Evolutionary conservation across 208 protist species (phyloP).

Genomic region (Angomonas ambiguus): DNA sequence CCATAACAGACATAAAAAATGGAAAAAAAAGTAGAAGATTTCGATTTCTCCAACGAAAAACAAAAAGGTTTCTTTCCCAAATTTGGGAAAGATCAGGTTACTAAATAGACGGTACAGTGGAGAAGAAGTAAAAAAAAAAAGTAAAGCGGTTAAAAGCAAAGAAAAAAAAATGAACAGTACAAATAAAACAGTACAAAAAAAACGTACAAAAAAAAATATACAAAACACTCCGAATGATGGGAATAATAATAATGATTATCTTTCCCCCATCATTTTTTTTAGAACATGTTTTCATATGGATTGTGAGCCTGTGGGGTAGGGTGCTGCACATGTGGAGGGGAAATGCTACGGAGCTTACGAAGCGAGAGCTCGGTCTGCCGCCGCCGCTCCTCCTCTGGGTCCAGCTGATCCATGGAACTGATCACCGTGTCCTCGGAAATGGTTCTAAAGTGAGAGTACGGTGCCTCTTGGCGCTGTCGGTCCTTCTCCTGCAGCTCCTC

Average conservation of each 20-base stretch:
- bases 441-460: neutral
- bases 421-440: neutral
- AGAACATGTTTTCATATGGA: neutral
- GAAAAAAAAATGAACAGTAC: conserved; percentile 10
- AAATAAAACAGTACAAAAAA: conserved; percentile 7
- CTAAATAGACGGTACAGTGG: conserved; percentile 6
- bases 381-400: conserved; percentile 1
- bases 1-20: no score
- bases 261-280: no score
- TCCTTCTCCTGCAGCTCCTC: neutral
- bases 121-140: conserved; percentile 6
- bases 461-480: neutral
- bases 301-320: neutral
- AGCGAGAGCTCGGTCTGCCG: neutral
- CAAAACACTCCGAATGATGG: neutral
- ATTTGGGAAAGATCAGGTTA: neutral
- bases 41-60: no score
- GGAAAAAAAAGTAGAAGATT: no score
- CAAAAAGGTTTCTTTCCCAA: neutral
- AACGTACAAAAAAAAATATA: neutral
- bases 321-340: conserved; percentile 3
- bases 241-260: neutral
- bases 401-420: neutral
- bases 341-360: neutral
- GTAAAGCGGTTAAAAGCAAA: neutral